Conservation (phyloP, 768 basidiomycete species). For the Termitomyces sp. region DNA sequence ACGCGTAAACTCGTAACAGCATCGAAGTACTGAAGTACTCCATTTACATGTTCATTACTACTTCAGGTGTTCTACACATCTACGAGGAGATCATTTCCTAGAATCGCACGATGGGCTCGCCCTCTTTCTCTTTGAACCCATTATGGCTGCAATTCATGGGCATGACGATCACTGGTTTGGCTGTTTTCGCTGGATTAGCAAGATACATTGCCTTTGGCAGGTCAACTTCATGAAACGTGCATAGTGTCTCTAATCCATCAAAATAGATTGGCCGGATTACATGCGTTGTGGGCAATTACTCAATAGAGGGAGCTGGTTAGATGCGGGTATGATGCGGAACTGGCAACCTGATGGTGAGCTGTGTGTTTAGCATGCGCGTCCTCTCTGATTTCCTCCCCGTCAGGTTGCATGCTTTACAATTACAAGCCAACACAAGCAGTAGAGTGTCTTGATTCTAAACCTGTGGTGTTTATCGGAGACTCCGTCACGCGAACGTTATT, state of each 20-base stretch:
- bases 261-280: slow-evolving; percentile 64
- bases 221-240: background rate
- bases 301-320: slow-evolving; percentile 75
- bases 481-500: slow-evolving; percentile 77
- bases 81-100: background rate
- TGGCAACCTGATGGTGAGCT: slow-evolving; percentile 86
- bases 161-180: slow-evolving; percentile 25
- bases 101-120: slow-evolving; percentile 5
- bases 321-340: slow-evolving; percentile 44
- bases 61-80: background rate
- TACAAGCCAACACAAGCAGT: slow-evolving; percentile 52
- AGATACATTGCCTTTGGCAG: slow-evolving; percentile 25
- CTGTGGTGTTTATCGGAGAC: slow-evolving; percentile 78
- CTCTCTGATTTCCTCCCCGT: background rate
- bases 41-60: background rate
- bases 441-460: slow-evolving; percentile 50
- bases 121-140: slow-evolving; percentile 25
- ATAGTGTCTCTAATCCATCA: background rate
- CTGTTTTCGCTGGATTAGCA: slow-evolving; percentile 33
- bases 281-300: slow-evolving; percentile 68
- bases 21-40: background rate
- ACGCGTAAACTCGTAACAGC: background rate
- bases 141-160: slow-evolving; percentile 40
- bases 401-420: slow-evolving; percentile 76
- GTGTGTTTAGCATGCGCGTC: background rate